Conservation (phyloP, 1,284 basidiomycete species). For the Malassezia equina region DNA sequence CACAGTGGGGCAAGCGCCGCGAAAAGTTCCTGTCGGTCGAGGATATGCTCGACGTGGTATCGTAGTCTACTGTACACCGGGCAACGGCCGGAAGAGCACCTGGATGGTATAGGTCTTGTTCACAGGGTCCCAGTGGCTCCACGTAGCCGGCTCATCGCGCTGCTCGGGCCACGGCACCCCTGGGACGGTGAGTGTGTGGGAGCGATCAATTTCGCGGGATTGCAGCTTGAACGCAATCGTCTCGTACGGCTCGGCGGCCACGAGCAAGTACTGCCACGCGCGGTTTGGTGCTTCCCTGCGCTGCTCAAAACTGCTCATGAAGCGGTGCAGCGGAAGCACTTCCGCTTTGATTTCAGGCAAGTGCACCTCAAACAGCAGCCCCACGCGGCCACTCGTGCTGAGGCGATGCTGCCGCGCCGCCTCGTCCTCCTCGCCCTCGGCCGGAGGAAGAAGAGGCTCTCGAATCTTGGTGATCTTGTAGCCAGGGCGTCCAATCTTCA, state of each 20-base stretch:
- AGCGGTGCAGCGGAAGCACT: constrained; percentile 73
- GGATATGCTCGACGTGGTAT: constrained; percentile 8
- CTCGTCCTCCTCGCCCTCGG: constrained; percentile 9
- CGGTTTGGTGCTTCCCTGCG: constrained; percentile 87
- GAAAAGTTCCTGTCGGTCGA: constrained; percentile 56
- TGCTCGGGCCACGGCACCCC: constrained; percentile 21
- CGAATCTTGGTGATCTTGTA: constrained; percentile 83
- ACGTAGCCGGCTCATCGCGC: constrained; percentile 34
- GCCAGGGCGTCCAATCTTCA: constrained; percentile 93
- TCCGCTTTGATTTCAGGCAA: constrained; percentile 76
- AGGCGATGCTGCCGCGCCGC: neutral
- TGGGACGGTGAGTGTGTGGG: constrained; percentile 25
- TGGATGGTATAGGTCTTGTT: constrained; percentile 38
- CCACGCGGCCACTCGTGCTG: constrained; percentile 52
- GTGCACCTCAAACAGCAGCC: constrained; percentile 92
- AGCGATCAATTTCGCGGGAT: constrained; percentile 79
- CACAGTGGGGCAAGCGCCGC: constrained; percentile 59
- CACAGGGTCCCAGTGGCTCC: constrained; percentile 40
- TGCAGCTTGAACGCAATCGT: constrained; percentile 97
- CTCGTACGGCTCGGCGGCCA: constrained; percentile 97
- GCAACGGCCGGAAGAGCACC: constrained; percentile 28
- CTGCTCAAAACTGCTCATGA: constrained; percentile 99
- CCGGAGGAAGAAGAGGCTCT: constrained; percentile 50
- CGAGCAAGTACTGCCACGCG: constrained; percentile 91
- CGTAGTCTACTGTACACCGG: constrained; percentile 7